phyloP scores from a whole-genome alignment of 768 basidiomycete genomes.

The Boletales sp. region DNA sequence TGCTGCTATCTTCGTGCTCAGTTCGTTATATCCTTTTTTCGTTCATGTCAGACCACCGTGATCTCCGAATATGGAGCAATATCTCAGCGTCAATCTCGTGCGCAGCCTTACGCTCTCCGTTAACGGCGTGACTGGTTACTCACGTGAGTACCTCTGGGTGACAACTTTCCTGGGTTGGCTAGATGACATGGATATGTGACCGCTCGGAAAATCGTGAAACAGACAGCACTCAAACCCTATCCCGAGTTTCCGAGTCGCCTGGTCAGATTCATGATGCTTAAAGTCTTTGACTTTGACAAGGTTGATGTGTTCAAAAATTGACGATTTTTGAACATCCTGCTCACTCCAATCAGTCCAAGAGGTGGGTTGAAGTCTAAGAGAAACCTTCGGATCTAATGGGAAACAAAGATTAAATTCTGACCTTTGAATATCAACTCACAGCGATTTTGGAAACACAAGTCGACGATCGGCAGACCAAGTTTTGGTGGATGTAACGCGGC shows the following conservation, averaged over 20 bases:
- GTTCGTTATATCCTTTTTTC: not conserved
- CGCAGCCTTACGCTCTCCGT: conserved; percentile 1
- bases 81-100: conserved; percentile 19
- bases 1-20: not conserved
- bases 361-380: not conserved
- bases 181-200: conserved; percentile 5
- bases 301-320: not conserved
- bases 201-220: conserved; percentile 6
- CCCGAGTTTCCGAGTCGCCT: not conserved
- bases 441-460: not conserved
- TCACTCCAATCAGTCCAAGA: not conserved
- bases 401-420: not conserved
- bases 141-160: conserved; percentile 2
- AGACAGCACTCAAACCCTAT: not conserved
- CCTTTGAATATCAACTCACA: not conserved
- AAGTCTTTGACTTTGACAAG: not conserved
- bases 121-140: not conserved
- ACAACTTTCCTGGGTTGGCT: not conserved
- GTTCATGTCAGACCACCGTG: not conserved
- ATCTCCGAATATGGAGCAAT: not conserved
- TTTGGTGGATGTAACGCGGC: not conserved
- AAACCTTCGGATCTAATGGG: not conserved
- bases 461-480: not conserved
- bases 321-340: not conserved
- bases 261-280: conserved; percentile 1